Evolutionary conservation across 768 basidiomycete species (phyloP), one percentile per base, ranked within the genome.

Genomic region (Rhizopogon roseolus): DNA sequence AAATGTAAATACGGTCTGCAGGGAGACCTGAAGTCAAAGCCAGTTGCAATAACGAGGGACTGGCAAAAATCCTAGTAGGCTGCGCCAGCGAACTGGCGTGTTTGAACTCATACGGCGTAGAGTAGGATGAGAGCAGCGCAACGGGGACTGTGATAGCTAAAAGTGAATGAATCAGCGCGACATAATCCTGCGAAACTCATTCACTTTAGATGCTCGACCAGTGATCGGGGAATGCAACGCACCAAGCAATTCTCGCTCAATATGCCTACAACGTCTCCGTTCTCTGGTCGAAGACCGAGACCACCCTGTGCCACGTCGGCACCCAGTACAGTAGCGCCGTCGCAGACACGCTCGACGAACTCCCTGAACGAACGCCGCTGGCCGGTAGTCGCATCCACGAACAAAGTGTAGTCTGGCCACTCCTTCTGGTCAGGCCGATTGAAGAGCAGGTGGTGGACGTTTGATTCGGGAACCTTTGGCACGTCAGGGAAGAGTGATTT

Each of bases 171-270:
- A 77, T 57, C 11, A 81, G 53, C 9, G 73, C 63, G 4, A 74
- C 60, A 57, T 75, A 83, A n/a, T 82, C 79, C 81, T 82, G 29
- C 27, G n/a, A 48, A 52, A 25, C 25, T 27, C 32, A 27, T 45
- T 42, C 41, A 32, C 7, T 32, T 27, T 29, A 45, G 11, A 32
- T 3, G 3, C 50, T 29, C 45, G 11, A n/a, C 3, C 28, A 19
- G 44, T n/a, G 25, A n/a, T 13, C 17, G 13, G n/a, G 5, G 34
- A 10, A 29, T 34, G 40, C 32, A 16, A 41, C 16, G 67, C 80
- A 85, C 86, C 60, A 80, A 60, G 40, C 78, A 84, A 60, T 88
- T 89, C 38, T 81, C 74, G 64, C 81, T 80, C 63, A 85, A 73
- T n/a, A 88, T 79, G 2, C 83, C 86, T 17, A 89, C 73, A 25